Percentiles rank a stretch among this genome's conserved stretches.
Conservation (phyloP, 306 rosid species). For the Cyclanthera cordifolia region DNA sequence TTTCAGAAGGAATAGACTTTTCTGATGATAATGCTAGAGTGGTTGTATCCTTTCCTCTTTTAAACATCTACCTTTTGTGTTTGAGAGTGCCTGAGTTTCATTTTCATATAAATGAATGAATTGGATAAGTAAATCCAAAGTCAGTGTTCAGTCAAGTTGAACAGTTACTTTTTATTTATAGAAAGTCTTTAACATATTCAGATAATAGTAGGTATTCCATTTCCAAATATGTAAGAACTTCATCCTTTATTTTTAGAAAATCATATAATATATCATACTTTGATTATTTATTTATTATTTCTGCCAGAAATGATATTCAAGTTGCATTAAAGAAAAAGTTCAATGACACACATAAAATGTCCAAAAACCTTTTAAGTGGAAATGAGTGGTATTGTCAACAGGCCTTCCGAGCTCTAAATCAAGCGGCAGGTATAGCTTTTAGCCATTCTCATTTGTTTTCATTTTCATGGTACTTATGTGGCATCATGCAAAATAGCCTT, state of each 20-base stretch:
- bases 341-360: slow-evolving; percentile 65
- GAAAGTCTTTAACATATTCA: slow-evolving; percentile 40
- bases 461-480: neutral
- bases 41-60: slow-evolving; percentile 72
- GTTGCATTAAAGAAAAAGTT: slow-evolving; percentile 66
- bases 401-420: slow-evolving; percentile 92
- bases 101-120: neutral
- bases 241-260: slow-evolving; percentile 10
- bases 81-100: neutral
- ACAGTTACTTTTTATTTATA: slow-evolving; percentile 8
- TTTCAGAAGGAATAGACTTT: slow-evolving; percentile 95
- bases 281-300: slow-evolving; percentile 29
- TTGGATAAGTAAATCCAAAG: neutral
- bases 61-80: slow-evolving; percentile 1
- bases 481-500: slow-evolving; percentile 5
- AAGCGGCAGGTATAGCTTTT: slow-evolving; percentile 68
- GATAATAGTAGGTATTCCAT: slow-evolving; percentile 91
- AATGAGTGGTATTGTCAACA: slow-evolving; percentile 93
- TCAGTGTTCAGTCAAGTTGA: slow-evolving; percentile 1
- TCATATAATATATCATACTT: slow-evolving; percentile 3
- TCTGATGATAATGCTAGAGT: slow-evolving; percentile 86
- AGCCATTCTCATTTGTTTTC: neutral
- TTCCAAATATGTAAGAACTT: slow-evolving; percentile 78
- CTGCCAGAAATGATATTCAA: slow-evolving; percentile 66
- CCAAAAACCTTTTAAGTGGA: slow-evolving; percentile 65